Evolutionary conservation across 257 asterid species (phyloP).

Genomic region (Paulownia fortunei): DNA sequence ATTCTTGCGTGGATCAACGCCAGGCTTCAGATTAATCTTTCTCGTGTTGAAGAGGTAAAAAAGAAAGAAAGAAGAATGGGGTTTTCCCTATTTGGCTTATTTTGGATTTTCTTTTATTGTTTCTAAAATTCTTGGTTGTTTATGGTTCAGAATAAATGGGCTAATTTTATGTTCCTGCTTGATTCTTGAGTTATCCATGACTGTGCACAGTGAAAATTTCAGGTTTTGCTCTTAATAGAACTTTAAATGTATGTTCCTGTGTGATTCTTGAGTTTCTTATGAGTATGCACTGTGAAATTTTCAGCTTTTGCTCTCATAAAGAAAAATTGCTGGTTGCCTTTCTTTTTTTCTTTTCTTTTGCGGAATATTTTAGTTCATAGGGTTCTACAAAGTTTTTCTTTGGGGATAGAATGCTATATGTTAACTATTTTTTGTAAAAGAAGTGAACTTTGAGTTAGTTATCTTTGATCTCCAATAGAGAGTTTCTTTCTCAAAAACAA

Average conservation of each 20-base stretch:
- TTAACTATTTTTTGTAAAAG: not conserved
- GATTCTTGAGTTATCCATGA: not conserved
- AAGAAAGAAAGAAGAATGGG: not conserved
- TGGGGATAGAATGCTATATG: not conserved
- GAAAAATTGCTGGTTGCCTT: not conserved
- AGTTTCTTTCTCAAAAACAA: not conserved
- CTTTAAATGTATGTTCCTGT: not conserved
- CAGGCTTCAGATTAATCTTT: conserved; percentile 78
- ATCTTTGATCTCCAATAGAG: not conserved
- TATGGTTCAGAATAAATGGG: not conserved
- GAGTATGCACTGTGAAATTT: not conserved
- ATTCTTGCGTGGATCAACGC: conserved; percentile 85
- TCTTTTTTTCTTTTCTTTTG: not conserved
- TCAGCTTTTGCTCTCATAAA: not conserved
- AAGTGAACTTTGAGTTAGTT: not conserved
- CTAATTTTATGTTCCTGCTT: not conserved
- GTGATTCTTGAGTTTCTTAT: not conserved
- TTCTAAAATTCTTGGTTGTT: not conserved
- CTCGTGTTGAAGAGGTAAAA: conserved; percentile 85
- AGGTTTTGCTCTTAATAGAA: not conserved
- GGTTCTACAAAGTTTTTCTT: not conserved
- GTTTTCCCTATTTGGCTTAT: not conserved
- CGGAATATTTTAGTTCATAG: not conserved
- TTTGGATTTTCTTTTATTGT: not conserved
- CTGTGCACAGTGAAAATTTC: not conserved